Evolutionary conservation across 768 basidiomycete species (phyloP), one percentile per base, ranked within the genome.

Genomic region (Tricholoma matsutake): DNA sequence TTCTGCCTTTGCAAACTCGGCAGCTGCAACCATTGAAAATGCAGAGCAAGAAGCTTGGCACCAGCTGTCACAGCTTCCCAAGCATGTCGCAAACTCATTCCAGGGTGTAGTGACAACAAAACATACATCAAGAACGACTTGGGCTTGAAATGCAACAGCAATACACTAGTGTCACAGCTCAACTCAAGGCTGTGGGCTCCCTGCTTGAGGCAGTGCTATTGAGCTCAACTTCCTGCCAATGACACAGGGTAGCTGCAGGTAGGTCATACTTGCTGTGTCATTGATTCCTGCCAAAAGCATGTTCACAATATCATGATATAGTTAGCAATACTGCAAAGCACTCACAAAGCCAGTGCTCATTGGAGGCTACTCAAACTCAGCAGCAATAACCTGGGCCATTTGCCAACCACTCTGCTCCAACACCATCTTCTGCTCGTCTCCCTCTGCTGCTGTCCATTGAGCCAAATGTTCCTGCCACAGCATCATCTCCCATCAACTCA

Each of bases 81-180:
- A 43, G 56, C 13, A 35, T 6, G n/a, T 57, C 11, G 39, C 32
- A 7, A 28, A 13, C 25, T 45, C 39, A 39, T 32, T 57, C 25
- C 39, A 43, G 25, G 56, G 56, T 22, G 31, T 57, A 13, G 32
- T 57, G n/a, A 57, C 56, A 43, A 41, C 56, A 9, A 37, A 25
- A 55, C 34, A 2, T 55, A 3, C 53, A 54, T 25, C 53, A 54
- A 54, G 52, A 20, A 16, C 52, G 25, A 31, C 20, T 53, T 25
- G 4, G 53, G 31, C 25, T n/a, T 16, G 53, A 54, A n/a, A n/a
- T 54, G 22, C 53, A 7, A 8, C 53, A 54, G 31, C 25, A 54
- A 54, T 22, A 25, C 16, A 6, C 34, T 31, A 14, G 34, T 10
- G 20, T 55, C 18, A 10, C 4, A 25, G n/a, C 28, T 11, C 54